phyloP scores from a whole-genome alignment of 306 rosid species.

The Castanea mollissima region DNA sequence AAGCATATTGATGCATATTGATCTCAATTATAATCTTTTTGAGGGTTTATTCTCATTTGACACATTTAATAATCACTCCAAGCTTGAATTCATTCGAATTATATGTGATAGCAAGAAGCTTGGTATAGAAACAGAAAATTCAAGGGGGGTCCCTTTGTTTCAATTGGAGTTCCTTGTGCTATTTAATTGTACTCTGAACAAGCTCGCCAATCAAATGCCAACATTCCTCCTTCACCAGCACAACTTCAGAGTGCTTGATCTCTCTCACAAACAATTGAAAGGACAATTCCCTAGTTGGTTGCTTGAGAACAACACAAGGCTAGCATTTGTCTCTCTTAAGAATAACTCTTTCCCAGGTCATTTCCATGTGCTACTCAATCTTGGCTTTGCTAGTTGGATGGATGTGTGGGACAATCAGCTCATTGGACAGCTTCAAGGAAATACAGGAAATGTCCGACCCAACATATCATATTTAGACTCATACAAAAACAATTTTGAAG shows the following conservation, averaged over 20 bases:
- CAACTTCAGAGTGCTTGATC: conserved; percentile 1
- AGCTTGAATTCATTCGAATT: conserved; percentile 1
- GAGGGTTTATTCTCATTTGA: conserved; percentile 13
- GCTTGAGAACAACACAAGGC: background rate
- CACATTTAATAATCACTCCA: conserved; percentile 12
- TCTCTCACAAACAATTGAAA: background rate
- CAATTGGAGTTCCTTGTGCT: conserved; percentile 11
- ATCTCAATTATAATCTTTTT: conserved; percentile 11
- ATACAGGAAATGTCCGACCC: background rate
- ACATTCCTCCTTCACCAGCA: background rate
- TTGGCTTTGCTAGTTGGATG: background rate
- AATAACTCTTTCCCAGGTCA: background rate
- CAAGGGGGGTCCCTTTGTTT: conserved; percentile 6
- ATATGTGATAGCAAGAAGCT: background rate
- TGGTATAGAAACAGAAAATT: conserved; percentile 9
- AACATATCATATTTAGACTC: background rate
- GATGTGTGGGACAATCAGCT: background rate
- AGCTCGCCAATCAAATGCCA: background rate
- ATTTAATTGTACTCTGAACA: conserved; percentile 1
- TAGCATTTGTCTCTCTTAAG: background rate
- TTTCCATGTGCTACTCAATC: background rate
- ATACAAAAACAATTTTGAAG: background rate
- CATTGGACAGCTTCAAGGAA: background rate
- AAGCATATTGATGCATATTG: conserved; percentile 8
- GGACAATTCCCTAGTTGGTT: background rate